These are phyloP conservation scores for Nannizziopsis arthrosporioides DNA, from an alignment of 2,329 filamentous ascomycete genomes.

Conservation along the genomic window DNA sequence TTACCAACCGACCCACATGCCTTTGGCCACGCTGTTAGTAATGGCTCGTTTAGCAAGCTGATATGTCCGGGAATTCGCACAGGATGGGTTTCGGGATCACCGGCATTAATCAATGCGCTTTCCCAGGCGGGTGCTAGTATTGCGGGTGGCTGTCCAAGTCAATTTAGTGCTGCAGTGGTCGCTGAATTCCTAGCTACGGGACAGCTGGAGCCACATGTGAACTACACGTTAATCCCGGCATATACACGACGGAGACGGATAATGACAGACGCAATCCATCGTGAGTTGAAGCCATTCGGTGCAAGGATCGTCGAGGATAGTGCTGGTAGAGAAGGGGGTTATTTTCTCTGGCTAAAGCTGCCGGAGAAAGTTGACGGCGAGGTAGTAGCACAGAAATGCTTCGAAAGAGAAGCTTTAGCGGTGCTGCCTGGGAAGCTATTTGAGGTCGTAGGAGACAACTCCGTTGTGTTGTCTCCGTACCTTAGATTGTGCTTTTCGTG, in stretches of 20 bases:
- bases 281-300: slow-evolving; percentile 50
- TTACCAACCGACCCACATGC: slow-evolving; percentile 55
- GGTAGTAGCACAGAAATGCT: slow-evolving; percentile 46
- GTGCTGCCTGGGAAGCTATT: slow-evolving; percentile 61
- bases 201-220: slow-evolving; percentile 39
- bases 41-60: slow-evolving; percentile 80
- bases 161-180: slow-evolving; percentile 37
- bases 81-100: slow-evolving; percentile 57
- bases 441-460: slow-evolving; percentile 48
- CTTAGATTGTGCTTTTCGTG: slow-evolving; percentile 60
- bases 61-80: no score
- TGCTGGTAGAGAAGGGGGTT: slow-evolving; percentile 47
- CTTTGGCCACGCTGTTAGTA: slow-evolving; percentile 55
- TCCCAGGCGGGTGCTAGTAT: slow-evolving; percentile 46
- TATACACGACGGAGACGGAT: slow-evolving; percentile 42
- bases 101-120: slow-evolving; percentile 47
- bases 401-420: slow-evolving; percentile 52
- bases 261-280: slow-evolving; percentile 39
- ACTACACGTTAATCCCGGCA: slow-evolving; percentile 44
- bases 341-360: slow-evolving; percentile 70
- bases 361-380: slow-evolving; percentile 42
- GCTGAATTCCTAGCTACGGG: slow-evolving; percentile 40
- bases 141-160: slow-evolving; percentile 50
- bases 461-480: slow-evolving; percentile 41
- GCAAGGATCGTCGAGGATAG: slow-evolving; percentile 44